Evolutionary conservation across 2,329 filamentous ascomycete genomes (phyloP), one percentile per base, ranked within the genome.

Genomic region (Lecanicillium sp.): DNA sequence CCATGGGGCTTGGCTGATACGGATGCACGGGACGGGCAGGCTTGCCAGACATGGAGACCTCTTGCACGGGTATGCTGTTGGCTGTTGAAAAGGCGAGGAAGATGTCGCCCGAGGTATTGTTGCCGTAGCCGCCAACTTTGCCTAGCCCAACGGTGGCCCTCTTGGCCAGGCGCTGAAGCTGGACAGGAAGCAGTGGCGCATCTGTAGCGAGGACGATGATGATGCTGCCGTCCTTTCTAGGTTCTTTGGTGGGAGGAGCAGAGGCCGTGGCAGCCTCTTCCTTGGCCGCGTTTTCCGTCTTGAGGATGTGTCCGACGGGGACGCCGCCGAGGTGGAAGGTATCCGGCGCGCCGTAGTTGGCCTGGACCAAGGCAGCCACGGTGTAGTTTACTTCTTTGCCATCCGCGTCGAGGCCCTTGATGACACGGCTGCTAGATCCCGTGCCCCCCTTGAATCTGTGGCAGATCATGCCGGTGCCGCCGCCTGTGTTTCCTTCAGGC

Each of bases 361-460:
- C 70, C 55, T 83, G 79, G 3, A 79, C 74, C 7, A 85, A 61
- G 2, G 72, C 77, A 1, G 65, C 80, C 15, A 84, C 64, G 0
- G 72, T 79, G 49, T 77, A 83, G 3, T 60, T 56, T 40, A 57
- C 65, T 5, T 51, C 46, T 3, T 50, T 52, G 1, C 52, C 55
- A 4, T 50, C 44, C 11, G 34, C 40, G 32, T 64, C 62, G 17
- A 64, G 47, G 0, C 71, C 71, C 2, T 60, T 56, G n/a, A 83
- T 67, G 7, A 76, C 46, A 17, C 80, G 68, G 34, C 71, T 78
- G 47, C 71, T 72, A 1, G 71, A 78, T 1, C 79, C 79, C 0
- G 79, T 84, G 1, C 80, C 79, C 27, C 77, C 80, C 53, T 83
- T 82, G 61, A 77, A 81, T 45, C 69, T 70, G 49, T 81, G 76